Conservation (phyloP, 176 grass and related monocot species). For the Elymus sibiricus region DNA sequence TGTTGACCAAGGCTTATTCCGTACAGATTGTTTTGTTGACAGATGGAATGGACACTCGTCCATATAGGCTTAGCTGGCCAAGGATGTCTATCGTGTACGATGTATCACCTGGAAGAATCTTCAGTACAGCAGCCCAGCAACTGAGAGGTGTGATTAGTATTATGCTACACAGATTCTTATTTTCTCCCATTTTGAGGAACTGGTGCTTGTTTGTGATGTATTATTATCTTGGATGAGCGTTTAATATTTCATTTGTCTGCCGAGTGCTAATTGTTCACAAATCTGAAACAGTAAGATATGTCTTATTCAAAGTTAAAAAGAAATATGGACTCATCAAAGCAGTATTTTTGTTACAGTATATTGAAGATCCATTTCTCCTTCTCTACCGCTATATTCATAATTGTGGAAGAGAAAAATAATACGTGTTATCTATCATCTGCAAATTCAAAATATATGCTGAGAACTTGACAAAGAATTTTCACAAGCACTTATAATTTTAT, state of each 20-base stretch:
- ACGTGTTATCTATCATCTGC: not conserved
- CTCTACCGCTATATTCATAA: not conserved
- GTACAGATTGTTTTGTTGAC: constrained; percentile 94
- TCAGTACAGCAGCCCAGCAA: constrained; percentile 38
- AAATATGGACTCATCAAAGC: constrained; percentile 6
- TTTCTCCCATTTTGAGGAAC: not conserved
- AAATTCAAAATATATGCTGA: not conserved
- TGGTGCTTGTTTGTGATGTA: constrained; percentile 8
- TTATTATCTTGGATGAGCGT: not conserved
- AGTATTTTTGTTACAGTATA: not conserved
- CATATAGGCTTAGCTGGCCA: constrained; percentile 91
- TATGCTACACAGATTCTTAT: not conserved
- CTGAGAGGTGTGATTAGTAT: constrained; percentile 57
- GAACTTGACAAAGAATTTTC: constrained; percentile 2
- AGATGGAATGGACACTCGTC: constrained; percentile 98
- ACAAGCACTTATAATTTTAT: constrained; percentile 4
- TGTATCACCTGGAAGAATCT: constrained; percentile 68
- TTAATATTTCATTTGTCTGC: not conserved
- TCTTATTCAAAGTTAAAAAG: not conserved
- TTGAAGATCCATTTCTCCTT: not conserved
- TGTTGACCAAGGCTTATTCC: constrained; percentile 56
- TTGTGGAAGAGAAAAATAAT: not conserved
- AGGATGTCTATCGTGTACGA: constrained; percentile 67
- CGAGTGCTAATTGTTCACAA: not conserved
- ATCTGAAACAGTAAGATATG: constrained; percentile 7